Percentiles rank a stretch among this genome's conserved stretches.
These are phyloP conservation scores for Trichaptum fuscoviolaceum DNA, from an alignment of 768 basidiomycete species.

Conservation along the genomic window DNA sequence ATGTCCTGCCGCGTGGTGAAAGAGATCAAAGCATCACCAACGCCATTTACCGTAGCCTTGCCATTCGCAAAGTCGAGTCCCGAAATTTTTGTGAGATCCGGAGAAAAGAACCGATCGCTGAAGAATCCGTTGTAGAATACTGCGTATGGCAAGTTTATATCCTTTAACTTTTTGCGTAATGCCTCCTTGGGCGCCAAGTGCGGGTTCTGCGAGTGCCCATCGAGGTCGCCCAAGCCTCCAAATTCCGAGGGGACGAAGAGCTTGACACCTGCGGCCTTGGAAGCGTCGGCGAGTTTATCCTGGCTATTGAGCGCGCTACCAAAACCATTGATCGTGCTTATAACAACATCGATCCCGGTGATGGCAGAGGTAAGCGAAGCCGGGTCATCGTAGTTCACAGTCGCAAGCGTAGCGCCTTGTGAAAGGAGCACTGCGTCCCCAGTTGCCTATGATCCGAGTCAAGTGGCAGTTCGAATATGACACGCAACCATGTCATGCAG, in stretches of 20 bases:
- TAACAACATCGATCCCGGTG: constrained; percentile 19
- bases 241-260: constrained; percentile 28
- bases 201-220: neutral
- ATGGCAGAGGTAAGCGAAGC: constrained; percentile 12
- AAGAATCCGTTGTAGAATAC: constrained; percentile 15
- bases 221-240: constrained; percentile 11
- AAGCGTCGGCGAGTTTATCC: constrained; percentile 21
- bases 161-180: constrained; percentile 11
- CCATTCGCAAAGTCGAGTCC: constrained; percentile 13
- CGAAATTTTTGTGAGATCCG: constrained; percentile 5
- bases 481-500: neutral
- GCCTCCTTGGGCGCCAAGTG: neutral
- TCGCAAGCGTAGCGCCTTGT: constrained; percentile 5
- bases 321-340: constrained; percentile 21
- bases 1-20: constrained; percentile 17
- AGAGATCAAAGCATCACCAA: constrained; percentile 12
- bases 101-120: constrained; percentile 9
- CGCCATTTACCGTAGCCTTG: constrained; percentile 14
- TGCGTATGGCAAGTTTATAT: constrained; percentile 16
- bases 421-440: neutral
- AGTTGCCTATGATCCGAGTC: neutral
- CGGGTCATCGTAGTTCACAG: constrained; percentile 8
- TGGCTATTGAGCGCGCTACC: constrained; percentile 19
- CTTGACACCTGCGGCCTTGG: constrained; percentile 24
- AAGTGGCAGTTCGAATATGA: neutral